Evolutionary conservation across 148 eudicot species (phyloP).

Genomic region (Bassia scoparia): DNA sequence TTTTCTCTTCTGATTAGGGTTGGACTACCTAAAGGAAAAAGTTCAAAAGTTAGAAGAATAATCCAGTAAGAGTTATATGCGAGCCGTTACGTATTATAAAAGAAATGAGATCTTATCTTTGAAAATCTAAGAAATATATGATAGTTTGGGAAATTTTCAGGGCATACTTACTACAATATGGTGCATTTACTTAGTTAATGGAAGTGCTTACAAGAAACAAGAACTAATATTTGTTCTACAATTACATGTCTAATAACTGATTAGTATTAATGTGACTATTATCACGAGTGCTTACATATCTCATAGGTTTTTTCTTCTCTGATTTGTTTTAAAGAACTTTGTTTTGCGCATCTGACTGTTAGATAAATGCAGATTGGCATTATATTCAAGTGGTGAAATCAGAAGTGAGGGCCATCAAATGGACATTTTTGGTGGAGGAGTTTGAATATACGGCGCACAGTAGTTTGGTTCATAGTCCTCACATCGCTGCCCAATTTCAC

Average conservation of each 20-base stretch:
- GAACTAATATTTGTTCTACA: background rate
- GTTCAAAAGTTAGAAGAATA: background rate
- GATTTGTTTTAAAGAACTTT: background rate
- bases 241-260: too few relatives aligned
- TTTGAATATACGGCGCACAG: conserved; percentile 96
- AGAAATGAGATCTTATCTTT: background rate
- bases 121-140: background rate
- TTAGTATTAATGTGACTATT: background rate
- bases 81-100: background rate
- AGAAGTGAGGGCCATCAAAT: conserved; percentile 56
- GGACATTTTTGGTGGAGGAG: conserved; percentile 61
- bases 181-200: background rate
- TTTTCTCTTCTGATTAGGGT: background rate
- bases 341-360: background rate
- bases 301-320: background rate
- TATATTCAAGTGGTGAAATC: conserved; percentile 93
- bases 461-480: conserved; percentile 62
- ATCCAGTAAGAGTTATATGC: background rate
- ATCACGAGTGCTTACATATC: background rate
- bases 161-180: background rate
- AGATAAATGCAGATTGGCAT: conserved; percentile 72
- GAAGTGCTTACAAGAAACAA: background rate
- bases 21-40: conserved; percentile 7
- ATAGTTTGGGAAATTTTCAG: background rate
- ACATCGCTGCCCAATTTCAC: conserved; percentile 74